Evolutionary conservation across 2,329 filamentous ascomycete species (phyloP).

Genomic region (Aspergillus sp.): DNA sequence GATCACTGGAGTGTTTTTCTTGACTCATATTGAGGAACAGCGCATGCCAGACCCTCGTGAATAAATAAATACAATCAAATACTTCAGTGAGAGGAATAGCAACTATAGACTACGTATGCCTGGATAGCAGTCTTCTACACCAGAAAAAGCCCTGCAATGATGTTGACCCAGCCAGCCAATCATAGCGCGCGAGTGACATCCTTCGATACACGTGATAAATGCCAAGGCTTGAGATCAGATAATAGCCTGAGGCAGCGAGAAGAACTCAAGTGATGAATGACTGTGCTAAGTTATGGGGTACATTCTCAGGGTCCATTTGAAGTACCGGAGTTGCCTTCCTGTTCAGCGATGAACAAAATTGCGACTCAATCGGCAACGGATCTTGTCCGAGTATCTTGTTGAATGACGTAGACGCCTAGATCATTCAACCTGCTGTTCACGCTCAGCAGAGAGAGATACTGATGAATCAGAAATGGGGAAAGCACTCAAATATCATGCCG

Average conservation of each 20-base stretch:
- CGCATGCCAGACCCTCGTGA: neutral
- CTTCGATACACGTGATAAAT: neutral
- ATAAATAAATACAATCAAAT: neutral
- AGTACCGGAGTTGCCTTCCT: no score
- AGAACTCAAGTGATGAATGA: no score
- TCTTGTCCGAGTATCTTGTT: neutral
- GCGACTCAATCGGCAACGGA: neutral
- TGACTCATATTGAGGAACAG: neutral
- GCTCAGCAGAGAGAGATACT: no score
- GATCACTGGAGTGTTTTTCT: slow-evolving; percentile 7
- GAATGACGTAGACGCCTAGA: neutral
- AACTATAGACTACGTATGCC: neutral
- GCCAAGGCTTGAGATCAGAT: neutral
- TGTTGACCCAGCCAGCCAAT: neutral
- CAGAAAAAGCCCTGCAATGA: no score
- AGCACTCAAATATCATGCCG: no score
- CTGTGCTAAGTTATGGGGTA: no score
- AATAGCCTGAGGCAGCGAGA: no score
- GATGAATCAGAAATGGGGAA: no score
- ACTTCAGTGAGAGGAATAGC: neutral
- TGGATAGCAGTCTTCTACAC: neutral
- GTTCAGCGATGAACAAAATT: no score
- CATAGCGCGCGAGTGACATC: neutral
- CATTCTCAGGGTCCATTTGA: neutral
- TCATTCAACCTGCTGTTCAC: no score